Percentiles rank a stretch among this genome's conserved stretches.
These are phyloP conservation scores for Fraxinus anomala DNA, from an alignment of 257 asterid species.

Conservation along the genomic window DNA sequence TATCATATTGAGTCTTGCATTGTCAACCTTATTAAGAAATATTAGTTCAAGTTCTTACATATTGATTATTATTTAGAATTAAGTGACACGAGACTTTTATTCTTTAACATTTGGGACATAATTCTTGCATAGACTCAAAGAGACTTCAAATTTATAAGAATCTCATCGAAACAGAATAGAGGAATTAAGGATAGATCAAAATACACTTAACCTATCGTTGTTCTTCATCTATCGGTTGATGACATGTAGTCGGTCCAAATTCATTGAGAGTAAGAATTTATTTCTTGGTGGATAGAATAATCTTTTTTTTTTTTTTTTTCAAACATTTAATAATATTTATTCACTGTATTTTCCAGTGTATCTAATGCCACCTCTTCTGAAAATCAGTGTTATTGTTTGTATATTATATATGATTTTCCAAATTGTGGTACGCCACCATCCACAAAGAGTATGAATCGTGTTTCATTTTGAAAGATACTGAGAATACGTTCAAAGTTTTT, in stretches of 20 bases:
- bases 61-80: too few relatives aligned
- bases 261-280: neutral
- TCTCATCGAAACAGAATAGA: neutral
- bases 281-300: neutral
- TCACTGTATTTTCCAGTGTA: too few relatives aligned
- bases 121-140: too few relatives aligned
- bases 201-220: too few relatives aligned
- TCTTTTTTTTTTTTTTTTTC: too few relatives aligned
- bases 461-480: neutral
- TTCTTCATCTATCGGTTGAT: neutral
- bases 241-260: neutral
- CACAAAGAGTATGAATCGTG: neutral
- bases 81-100: too few relatives aligned
- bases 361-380: neutral
- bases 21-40: too few relatives aligned
- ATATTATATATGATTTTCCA: neutral
- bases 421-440: conserved; percentile 1
- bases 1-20: too few relatives aligned
- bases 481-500: neutral
- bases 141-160: too few relatives aligned
- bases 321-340: neutral
- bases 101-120: too few relatives aligned
- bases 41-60: too few relatives aligned
- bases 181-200: neutral
- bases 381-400: too few relatives aligned